Percentiles rank a stretch among this genome's conserved stretches.
Evolutionary conservation across 345 rosid species (phyloP).

Genomic region (Psidium friedrichsthalianum): DNA sequence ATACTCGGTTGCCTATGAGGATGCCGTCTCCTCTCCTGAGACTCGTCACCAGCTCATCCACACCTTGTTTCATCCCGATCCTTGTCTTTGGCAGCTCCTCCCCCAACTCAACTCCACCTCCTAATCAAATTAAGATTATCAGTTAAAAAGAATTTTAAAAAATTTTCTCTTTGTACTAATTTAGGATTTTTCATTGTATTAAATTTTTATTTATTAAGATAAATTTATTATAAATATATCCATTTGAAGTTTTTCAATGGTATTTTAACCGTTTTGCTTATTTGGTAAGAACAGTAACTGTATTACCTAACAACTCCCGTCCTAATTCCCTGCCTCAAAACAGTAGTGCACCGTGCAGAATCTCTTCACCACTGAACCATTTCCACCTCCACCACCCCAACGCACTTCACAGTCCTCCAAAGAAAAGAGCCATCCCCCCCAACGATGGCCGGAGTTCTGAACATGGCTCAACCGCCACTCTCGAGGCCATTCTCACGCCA

Average conservation of each 20-base stretch:
- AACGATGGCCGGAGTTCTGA: constrained; percentile 52
- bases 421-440: not conserved
- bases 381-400: not conserved
- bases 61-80: not conserved
- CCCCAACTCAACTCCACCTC: not conserved
- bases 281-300: not conserved
- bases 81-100: not conserved
- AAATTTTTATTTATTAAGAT: no score
- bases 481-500: constrained; percentile 9
- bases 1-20: not conserved
- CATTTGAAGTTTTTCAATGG: no score
- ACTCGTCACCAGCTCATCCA: not conserved
- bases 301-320: not conserved
- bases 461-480: constrained; percentile 29
- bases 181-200: no score
- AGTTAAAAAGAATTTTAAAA: no score
- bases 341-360: not conserved
- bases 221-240: no score
- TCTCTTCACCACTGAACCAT: not conserved
- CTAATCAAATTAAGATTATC: not conserved
- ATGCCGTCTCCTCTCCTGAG: no score
- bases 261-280: not conserved
- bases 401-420: not conserved
- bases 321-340: not conserved
- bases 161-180: no score